Conservation (phyloP, 331 rosid species). For the Arachis monticola region DNA sequence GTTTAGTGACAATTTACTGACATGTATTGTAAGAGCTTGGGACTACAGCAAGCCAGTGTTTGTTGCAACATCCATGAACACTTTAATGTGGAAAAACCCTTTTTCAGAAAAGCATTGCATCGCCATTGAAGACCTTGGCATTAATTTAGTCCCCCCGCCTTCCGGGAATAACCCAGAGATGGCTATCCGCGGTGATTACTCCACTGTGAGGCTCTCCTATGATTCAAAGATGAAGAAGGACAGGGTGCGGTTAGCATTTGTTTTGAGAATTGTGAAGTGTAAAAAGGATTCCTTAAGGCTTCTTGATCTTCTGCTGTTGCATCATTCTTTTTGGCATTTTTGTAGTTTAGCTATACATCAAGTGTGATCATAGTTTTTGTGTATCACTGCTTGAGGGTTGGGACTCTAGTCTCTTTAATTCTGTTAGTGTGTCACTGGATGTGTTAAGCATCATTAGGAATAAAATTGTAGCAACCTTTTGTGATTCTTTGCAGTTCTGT, state of each 20-base stretch:
- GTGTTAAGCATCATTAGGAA: too few relatives aligned
- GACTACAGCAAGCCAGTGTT: slow-evolving; percentile 77
- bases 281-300: background rate
- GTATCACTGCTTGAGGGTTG: too few relatives aligned
- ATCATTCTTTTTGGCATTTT: slow-evolving; percentile 4
- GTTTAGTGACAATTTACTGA: slow-evolving; percentile 73
- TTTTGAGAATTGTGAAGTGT: background rate
- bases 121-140: slow-evolving; percentile 75
- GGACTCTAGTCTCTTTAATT: background rate
- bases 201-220: slow-evolving; percentile 61
- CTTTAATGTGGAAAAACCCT: slow-evolving; percentile 75
- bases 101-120: slow-evolving; percentile 68
- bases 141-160: slow-evolving; percentile 54
- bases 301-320: background rate
- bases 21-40: slow-evolving; percentile 83
- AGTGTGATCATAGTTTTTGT: too few relatives aligned
- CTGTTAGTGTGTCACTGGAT: background rate
- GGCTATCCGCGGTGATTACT: slow-evolving; percentile 61
- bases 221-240: slow-evolving; percentile 43
- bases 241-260: slow-evolving; percentile 22
- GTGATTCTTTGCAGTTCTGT: too few relatives aligned
- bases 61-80: slow-evolving; percentile 87
- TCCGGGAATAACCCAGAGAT: slow-evolving; percentile 62
- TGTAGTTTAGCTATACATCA: too few relatives aligned
- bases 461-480: too few relatives aligned